Evolutionary conservation across 768 basidiomycete species (phyloP).

Genomic region (Pleurotus eryngii): DNA sequence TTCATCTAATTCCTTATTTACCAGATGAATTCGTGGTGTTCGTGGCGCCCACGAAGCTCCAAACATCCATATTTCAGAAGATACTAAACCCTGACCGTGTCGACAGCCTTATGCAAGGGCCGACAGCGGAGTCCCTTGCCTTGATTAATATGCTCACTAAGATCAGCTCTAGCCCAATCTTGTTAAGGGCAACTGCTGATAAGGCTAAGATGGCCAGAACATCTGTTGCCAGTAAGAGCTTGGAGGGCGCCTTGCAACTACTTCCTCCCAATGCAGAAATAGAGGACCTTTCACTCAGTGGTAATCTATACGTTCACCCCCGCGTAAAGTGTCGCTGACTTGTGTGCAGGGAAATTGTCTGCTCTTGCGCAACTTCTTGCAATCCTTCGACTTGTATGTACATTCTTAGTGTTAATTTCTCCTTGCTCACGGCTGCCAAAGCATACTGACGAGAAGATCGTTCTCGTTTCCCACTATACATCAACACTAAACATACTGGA

Average conservation of each 20-base stretch:
- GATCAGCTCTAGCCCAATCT: constrained; percentile 88
- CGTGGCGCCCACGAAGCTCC: constrained; percentile 80
- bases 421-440: constrained; percentile 22
- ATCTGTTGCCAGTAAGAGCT: constrained; percentile 32
- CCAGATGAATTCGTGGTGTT: constrained; percentile 99
- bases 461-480: constrained; percentile 95
- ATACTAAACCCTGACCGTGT: constrained; percentile 73
- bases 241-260: constrained; percentile 59
- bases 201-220: constrained; percentile 46
- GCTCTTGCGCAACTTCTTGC: constrained; percentile 64
- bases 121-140: constrained; percentile 74
- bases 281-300: constrained; percentile 77
- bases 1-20: constrained; percentile 4
- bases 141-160: constrained; percentile 82
- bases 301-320: constrained; percentile 37
- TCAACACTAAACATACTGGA: constrained; percentile 92
- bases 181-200: constrained; percentile 78
- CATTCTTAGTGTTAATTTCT: neutral
- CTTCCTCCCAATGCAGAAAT: constrained; percentile 58
- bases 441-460: constrained; percentile 90
- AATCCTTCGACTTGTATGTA: constrained; percentile 51
- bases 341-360: constrained; percentile 63
- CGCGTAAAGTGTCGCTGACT: constrained; percentile 1
- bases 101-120: constrained; percentile 63
- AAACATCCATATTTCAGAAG: constrained; percentile 72